Conservation (phyloP, 192 early-diverging fungal genomes). For the Phlyctochytrium planicorne region DNA sequence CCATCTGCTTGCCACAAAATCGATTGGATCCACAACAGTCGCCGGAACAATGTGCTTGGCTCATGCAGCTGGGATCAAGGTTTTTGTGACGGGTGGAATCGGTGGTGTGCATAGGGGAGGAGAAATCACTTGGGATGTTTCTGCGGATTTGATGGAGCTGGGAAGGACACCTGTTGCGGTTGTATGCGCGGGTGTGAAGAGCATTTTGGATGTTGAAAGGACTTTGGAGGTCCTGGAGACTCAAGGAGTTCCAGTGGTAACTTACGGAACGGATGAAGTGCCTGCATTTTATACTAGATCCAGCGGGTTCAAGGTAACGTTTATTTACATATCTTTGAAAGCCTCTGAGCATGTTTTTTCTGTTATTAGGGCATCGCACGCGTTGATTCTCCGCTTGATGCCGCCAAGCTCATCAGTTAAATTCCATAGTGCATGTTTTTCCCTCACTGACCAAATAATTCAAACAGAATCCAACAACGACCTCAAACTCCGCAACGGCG, state of each 20-base stretch:
- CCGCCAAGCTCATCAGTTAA: background rate
- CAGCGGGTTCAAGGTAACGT: constrained; percentile 68
- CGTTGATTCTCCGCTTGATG: background rate
- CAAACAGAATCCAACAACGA: constrained; percentile 48
- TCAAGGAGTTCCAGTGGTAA: constrained; percentile 90
- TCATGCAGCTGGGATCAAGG: constrained; percentile 75
- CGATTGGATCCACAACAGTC: constrained; percentile 88
- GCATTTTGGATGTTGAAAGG: constrained; percentile 90
- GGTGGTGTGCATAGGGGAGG: constrained; percentile 92
- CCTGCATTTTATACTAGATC: constrained; percentile 89
- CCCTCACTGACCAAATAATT: too few relatives aligned
- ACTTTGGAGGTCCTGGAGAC: constrained; percentile 81
- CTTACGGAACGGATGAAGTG: constrained; percentile 64
- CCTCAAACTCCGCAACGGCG: constrained; percentile 71
- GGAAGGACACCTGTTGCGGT: constrained; percentile 90
- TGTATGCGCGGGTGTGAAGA: constrained; percentile 94
- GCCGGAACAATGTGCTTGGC: constrained; percentile 90
- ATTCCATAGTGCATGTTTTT: too few relatives aligned
- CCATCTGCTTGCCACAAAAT: background rate
- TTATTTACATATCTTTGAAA: constrained; percentile 63
- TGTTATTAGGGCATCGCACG: background rate
- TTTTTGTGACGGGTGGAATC: constrained; percentile 98
- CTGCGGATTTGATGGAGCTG: constrained; percentile 91
- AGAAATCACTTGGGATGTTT: constrained; percentile 64
- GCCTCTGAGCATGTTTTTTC: too few relatives aligned